Percentiles rank a stretch among this genome's conserved stretches.
Evolutionary conservation across 257 asterid species (phyloP).

Genomic region (Ajuga chamaepitys): DNA sequence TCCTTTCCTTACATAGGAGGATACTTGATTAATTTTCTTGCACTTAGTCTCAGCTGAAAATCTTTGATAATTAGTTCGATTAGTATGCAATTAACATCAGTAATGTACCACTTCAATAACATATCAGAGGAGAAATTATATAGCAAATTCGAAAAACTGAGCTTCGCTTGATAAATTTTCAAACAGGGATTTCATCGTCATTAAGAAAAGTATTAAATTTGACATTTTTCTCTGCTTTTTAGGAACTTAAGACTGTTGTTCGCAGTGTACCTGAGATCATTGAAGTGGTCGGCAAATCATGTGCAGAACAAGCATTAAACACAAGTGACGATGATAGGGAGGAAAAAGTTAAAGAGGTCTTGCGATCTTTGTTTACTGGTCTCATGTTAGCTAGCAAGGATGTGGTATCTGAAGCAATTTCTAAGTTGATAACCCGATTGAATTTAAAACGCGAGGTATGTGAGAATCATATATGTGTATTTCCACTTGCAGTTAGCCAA

Average conservation of each 20-base stretch:
- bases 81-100: too few relatives aligned
- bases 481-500: not conserved
- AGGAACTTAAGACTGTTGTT: slow-evolving; percentile 77
- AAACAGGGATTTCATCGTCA: not conserved
- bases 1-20: too few relatives aligned
- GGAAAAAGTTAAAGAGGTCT: slow-evolving; percentile 46
- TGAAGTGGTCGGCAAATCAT: slow-evolving; percentile 62
- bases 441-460: slow-evolving; percentile 49
- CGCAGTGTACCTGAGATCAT: slow-evolving; percentile 83
- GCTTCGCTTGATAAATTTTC: not conserved
- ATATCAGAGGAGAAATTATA: not conserved
- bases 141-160: not conserved
- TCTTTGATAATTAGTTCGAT: too few relatives aligned
- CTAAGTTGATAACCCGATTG: slow-evolving; percentile 63
- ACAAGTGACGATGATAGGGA: slow-evolving; percentile 39
- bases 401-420: slow-evolving; percentile 40
- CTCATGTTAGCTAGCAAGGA: slow-evolving; percentile 67
- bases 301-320: slow-evolving; percentile 34
- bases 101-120: too few relatives aligned
- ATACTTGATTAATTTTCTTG: too few relatives aligned
- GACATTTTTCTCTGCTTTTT: slow-evolving; percentile 4
- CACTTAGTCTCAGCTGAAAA: too few relatives aligned
- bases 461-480: not conserved
- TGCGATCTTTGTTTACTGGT: slow-evolving; percentile 50
- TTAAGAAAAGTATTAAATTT: not conserved